Conservation (phyloP, 2,329 filamentous ascomycete species). For the Exophiala sp. region DNA sequence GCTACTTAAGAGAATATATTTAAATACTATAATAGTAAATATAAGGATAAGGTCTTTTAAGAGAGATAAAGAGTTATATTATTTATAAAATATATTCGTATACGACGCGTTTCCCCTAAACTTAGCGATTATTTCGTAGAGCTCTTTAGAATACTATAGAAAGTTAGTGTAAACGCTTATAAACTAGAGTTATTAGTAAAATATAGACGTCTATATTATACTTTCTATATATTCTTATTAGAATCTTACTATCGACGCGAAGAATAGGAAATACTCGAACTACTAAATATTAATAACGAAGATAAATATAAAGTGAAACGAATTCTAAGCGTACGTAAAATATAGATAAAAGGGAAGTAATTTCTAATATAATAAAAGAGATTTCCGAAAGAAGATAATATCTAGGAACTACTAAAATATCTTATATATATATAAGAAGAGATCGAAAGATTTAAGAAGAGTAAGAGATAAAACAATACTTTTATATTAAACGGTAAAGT, state of each 20-base stretch:
- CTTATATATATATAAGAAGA: too few species aligned
- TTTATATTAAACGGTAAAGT: too few species aligned
- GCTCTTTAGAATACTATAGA: conserved; percentile 3
- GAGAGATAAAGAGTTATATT: neutral
- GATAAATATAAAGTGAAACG: neutral
- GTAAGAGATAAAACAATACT: too few species aligned
- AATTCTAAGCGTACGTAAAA: neutral
- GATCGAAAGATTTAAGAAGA: too few species aligned
- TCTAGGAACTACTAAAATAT: too few species aligned
- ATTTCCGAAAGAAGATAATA: too few species aligned
- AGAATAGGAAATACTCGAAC: conserved; percentile 27
- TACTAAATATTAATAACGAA: neutral
- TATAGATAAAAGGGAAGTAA: too few species aligned
- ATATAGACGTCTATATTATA: conserved; percentile 29
- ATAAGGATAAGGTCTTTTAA: neutral
- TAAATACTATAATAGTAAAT: too few species aligned
- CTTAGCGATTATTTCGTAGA: neutral
- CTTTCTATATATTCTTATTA: conserved; percentile 27
- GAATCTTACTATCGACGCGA: conserved; percentile 15
- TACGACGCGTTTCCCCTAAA: too few species aligned
- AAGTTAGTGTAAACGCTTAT: conserved; percentile 13
- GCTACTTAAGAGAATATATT: too few species aligned
- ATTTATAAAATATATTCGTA: too few species aligned
- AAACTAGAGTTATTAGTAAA: conserved; percentile 32
- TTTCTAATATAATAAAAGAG: too few species aligned